These are phyloP conservation scores for Globisporangium nagaii DNA, from an alignment of 352 stramenopile species.

Conservation along the genomic window DNA sequence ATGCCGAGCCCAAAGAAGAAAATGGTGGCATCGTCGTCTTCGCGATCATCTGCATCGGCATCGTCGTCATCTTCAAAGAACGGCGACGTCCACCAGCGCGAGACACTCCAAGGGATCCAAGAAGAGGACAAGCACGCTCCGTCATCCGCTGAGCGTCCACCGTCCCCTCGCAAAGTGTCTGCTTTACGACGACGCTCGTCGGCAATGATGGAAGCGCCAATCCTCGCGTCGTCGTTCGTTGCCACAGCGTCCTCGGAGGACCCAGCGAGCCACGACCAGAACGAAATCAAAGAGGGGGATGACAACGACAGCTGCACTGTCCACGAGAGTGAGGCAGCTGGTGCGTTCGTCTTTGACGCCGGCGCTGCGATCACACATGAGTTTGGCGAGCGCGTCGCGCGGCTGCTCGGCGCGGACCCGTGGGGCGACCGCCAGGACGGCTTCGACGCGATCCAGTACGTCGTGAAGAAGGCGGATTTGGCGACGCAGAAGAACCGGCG, in stretches of 20 bases:
- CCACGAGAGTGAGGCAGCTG: neutral
- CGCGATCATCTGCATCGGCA: neutral
- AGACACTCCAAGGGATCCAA: conserved; percentile 37
- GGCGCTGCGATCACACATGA: conserved; percentile 59
- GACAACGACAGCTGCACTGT: neutral
- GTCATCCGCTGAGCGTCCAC: neutral
- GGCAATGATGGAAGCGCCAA: conserved; percentile 35
- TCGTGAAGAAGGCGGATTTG: conserved; percentile 63
- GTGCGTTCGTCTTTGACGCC: conserved; percentile 39
- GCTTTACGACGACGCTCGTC: conserved; percentile 15
- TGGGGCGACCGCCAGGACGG: conserved; percentile 80
- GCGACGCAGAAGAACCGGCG: conserved; percentile 27
- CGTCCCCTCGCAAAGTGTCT: conserved; percentile 14
- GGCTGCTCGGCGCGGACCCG: conserved; percentile 56
- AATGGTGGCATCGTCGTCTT: neutral
- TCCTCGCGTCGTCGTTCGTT: conserved; percentile 46
- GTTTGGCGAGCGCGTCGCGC: conserved; percentile 69
- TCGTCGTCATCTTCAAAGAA: neutral
- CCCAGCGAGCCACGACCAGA: conserved; percentile 15
- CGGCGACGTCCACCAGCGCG: neutral
- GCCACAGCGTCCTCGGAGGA: conserved; percentile 1
- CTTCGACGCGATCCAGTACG: conserved; percentile 62
- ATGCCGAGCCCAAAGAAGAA: conserved; percentile 14
- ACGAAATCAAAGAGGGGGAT: conserved; percentile 2
- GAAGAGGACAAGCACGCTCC: conserved; percentile 23